Evolutionary conservation across 352 stramenopile species (phyloP).

Genomic region (Globisporangium camurandrum): DNA sequence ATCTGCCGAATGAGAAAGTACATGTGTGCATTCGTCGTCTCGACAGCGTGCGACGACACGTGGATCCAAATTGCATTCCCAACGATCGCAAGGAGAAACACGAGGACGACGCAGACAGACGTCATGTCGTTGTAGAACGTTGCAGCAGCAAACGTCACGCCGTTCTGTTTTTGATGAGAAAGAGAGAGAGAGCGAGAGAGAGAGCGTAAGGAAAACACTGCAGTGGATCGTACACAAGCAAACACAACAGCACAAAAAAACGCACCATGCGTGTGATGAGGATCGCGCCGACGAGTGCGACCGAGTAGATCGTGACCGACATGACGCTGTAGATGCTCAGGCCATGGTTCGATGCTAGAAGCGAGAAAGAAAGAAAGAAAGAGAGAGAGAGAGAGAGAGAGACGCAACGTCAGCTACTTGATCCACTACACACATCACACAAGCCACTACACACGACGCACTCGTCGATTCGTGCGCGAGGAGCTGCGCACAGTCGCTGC

Average conservation of each 20-base stretch:
- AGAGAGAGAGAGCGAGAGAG: too few species aligned
- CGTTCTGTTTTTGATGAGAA: constrained; percentile 35
- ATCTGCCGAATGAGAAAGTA: constrained; percentile 71
- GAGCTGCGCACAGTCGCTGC: constrained; percentile 61
- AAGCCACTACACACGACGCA: constrained; percentile 20
- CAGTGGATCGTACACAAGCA: too few species aligned
- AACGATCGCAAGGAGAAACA: constrained; percentile 66
- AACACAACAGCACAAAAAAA: too few species aligned
- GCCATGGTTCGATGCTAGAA: constrained; percentile 45
- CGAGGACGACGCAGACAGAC: constrained; percentile 62
- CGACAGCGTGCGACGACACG: constrained; percentile 40
- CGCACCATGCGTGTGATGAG: constrained; percentile 77
- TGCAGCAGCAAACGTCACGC: constrained; percentile 58
- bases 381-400: not conserved
- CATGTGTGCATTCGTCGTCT: constrained; percentile 45
- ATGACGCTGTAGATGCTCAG: constrained; percentile 85
- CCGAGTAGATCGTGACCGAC: constrained; percentile 77
- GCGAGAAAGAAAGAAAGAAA: not conserved
- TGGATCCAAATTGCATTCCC: constrained; percentile 80
- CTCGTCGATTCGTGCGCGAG: constrained; percentile 53
- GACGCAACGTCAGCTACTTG: constrained; percentile 4
- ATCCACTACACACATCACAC: constrained; percentile 2
- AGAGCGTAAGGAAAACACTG: too few species aligned
- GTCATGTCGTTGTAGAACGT: constrained; percentile 87
- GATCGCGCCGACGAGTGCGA: constrained; percentile 62